phyloP scores from a whole-genome alignment of 495 filamentous ascomycete species.

The Glutinoglossum americanum region DNA sequence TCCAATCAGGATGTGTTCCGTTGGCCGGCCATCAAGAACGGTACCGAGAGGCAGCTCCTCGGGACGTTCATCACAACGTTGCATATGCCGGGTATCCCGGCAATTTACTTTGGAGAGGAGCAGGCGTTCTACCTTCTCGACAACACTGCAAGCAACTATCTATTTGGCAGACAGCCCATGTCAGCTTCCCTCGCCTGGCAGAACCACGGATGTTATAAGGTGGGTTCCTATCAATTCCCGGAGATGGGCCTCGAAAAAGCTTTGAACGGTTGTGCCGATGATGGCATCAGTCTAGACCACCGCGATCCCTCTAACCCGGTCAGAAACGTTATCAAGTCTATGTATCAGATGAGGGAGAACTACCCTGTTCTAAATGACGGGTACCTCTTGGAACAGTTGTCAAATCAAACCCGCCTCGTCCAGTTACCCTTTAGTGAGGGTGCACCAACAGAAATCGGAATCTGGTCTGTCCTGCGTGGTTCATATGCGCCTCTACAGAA shows the following conservation, averaged over 20 bases:
- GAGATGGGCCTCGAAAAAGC: constrained; percentile 37
- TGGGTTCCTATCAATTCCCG: constrained; percentile 32
- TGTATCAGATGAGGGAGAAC: constrained; percentile 38
- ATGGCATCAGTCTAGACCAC: constrained; percentile 37
- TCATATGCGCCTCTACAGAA: constrained; percentile 29
- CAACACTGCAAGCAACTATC: constrained; percentile 44
- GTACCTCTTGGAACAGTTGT: constrained; percentile 34
- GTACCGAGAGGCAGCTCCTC: constrained; percentile 38
- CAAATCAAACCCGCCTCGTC: constrained; percentile 32
- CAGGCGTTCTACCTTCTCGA: constrained; percentile 48
- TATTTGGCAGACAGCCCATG: constrained; percentile 50
- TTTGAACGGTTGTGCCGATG: constrained; percentile 35
- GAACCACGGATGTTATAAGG: constrained; percentile 42
- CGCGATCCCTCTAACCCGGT: constrained; percentile 46
- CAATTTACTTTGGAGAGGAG: constrained; percentile 48
- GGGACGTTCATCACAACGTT: constrained; percentile 42
- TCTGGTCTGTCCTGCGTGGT: constrained; percentile 39
- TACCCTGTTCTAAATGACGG: constrained; percentile 45
- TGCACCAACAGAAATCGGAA: constrained; percentile 36
- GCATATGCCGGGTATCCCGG: constrained; percentile 42
- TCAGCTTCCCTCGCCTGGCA: constrained; percentile 45
- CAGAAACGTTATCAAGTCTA: constrained; percentile 43
- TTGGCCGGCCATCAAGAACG: constrained; percentile 44
- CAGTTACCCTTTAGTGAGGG: constrained; percentile 31
- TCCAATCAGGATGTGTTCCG: constrained; percentile 60